These are phyloP conservation scores for Immersiporthe knoxdaviesiana DNA, from an alignment of 2,329 filamentous ascomycete species.

Conservation along the genomic window DNA sequence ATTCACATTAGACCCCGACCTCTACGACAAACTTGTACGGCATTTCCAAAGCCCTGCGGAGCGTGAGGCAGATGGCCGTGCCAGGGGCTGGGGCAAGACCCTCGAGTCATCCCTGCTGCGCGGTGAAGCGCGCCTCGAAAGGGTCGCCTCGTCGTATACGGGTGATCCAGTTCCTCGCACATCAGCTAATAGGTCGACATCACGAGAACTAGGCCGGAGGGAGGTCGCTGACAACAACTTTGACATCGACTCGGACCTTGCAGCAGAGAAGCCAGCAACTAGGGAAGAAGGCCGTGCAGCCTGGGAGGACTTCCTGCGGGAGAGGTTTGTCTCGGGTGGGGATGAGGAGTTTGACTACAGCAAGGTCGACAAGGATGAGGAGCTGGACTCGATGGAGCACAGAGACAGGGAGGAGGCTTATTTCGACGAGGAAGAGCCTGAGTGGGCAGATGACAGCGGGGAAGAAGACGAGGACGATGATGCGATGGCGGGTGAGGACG, in stretches of 20 bases:
- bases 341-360: slow-evolving; percentile 81
- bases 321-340: slow-evolving; percentile 73
- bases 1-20: slow-evolving; percentile 66
- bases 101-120: slow-evolving; percentile 78
- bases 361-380: slow-evolving; percentile 70
- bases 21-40: slow-evolving; percentile 81
- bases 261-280: slow-evolving; percentile 48
- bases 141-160: slow-evolving; percentile 42
- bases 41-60: slow-evolving; percentile 75
- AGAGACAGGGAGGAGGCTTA: slow-evolving; percentile 73
- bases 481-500: slow-evolving; percentile 35
- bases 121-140: slow-evolving; percentile 74
- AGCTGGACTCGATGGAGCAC: slow-evolving; percentile 66
- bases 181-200: neutral
- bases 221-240: slow-evolving; percentile 18
- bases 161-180: slow-evolving; percentile 39
- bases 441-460: slow-evolving; percentile 57
- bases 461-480: slow-evolving; percentile 34
- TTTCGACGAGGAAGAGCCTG: slow-evolving; percentile 78
- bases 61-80: slow-evolving; percentile 71
- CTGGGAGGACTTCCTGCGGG: slow-evolving; percentile 74
- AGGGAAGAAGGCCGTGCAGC: slow-evolving; percentile 69
- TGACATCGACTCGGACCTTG: slow-evolving; percentile 54
- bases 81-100: slow-evolving; percentile 77
- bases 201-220: slow-evolving; percentile 3